These are phyloP conservation scores for Aspergillaceae sp. DNA, from an alignment of 2,329 filamentous ascomycete species.

Conservation along the genomic window DNA sequence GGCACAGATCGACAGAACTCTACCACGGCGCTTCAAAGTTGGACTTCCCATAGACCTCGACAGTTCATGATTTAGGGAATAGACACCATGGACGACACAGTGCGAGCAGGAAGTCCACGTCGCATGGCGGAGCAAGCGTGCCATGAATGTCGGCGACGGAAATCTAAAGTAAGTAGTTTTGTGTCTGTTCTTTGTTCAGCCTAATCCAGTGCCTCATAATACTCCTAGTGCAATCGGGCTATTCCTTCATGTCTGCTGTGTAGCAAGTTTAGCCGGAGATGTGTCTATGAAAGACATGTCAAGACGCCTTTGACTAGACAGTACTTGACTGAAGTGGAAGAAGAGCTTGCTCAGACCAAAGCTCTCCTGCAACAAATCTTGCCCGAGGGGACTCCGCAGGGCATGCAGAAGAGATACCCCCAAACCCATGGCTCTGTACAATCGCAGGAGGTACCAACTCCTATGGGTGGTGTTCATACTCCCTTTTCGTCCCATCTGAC, in stretches of 20 bases:
- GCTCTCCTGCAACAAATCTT: conserved; percentile 5
- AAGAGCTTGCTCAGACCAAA: conserved; percentile 27
- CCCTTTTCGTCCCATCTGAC: no score
- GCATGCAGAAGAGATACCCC: neutral
- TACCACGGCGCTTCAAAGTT: neutral
- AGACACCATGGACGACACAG: neutral
- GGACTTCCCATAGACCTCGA: no score
- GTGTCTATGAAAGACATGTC: conserved; percentile 43
- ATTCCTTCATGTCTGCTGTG: conserved; percentile 36
- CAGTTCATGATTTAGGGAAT: neutral
- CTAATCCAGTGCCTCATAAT: neutral
- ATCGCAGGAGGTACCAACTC: neutral
- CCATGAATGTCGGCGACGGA: conserved; percentile 33
- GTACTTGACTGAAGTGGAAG: conserved; percentile 40
- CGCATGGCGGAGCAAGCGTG: conserved; percentile 14
- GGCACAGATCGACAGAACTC: neutral
- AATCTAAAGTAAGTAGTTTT: conserved; percentile 18
- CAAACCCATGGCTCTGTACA: neutral
- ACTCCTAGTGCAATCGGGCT: conserved; percentile 26
- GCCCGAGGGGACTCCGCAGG: neutral
- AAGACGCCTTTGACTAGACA: conserved; percentile 42
- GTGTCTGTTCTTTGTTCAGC: neutral
- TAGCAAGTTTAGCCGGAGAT: conserved; percentile 38
- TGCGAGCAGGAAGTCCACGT: neutral
- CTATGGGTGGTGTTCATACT: no score